Evolutionary conservation across 2,329 filamentous ascomycete species (phyloP), one percentile per base, ranked within the genome.

Genomic region (Claviceps monticola): DNA sequence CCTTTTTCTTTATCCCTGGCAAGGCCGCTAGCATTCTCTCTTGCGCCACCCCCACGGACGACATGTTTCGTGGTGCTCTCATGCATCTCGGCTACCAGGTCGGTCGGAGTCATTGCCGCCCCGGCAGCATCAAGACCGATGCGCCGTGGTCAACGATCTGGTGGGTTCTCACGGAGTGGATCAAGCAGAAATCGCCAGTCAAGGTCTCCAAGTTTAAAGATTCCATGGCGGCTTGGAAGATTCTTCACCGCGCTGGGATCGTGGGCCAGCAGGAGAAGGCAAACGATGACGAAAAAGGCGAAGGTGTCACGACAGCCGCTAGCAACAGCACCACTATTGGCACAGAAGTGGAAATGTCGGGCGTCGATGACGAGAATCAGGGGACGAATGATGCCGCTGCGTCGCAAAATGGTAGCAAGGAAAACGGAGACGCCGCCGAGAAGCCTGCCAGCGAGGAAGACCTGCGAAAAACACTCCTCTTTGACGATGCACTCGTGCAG

Each of bases 111-210:
- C 93, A 98, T 66, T 88, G 88, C 60, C 88, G 89, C 58, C 78
- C 88, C 0, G 91, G 90, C 26, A 93, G 87, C 61, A 82, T 97
- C 67, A 95, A 94, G 71, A 97, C 93, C 0, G 82, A 97, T 67
- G 93, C 93, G 14, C 87, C 90, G 0, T 98, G 89, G 89, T 74
- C 74, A 4, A 82, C 88, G 0, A 78, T 98, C 47, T 97, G 93
- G 90, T 86, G 94, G 64, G 73, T 97, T 29, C 93, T 97, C 80
- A 78, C 87, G 26, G 89, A 95, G 68, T 98, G 89, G 88, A 80
- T 86, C 14, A 79, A 84, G 23, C 88, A 95, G 63, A 86, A 84
- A 60, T 75, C 79, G 0, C 89, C 90, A 0, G 74, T 95, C 53
- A 94, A 86, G 63, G 79, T 83, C 38, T 79, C 78, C 1, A 80